Evolutionary conservation across 768 basidiomycete genomes (phyloP).

Genomic region (Auricularia heimuer): DNA sequence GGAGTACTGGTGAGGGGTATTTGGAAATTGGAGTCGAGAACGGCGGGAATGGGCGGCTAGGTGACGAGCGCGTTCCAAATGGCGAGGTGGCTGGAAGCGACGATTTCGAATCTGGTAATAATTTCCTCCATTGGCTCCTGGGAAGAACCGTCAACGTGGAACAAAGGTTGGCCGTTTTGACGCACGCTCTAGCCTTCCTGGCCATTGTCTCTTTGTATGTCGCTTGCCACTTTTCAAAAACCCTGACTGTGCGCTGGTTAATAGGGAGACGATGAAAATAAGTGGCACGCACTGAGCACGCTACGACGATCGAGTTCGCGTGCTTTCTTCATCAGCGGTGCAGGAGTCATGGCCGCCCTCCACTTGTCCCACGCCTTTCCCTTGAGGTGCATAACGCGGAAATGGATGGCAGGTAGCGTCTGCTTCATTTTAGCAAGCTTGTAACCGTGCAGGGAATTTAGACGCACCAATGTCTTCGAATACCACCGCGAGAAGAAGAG

Average conservation of each 20-base stretch:
- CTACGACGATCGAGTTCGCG: slow-evolving; percentile 46
- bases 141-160: background rate
- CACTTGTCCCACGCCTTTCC: slow-evolving; percentile 53
- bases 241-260: slow-evolving; percentile 30
- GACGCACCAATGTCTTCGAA: slow-evolving; percentile 56
- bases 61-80: background rate
- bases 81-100: background rate
- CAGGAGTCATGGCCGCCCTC: slow-evolving; percentile 62
- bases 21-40: background rate
- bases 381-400: slow-evolving; percentile 55
- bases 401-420: slow-evolving; percentile 73
- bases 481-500: slow-evolving; percentile 69
- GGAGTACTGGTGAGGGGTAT: background rate
- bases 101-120: background rate
- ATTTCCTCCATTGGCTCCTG: no score
- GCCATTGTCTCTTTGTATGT: slow-evolving; percentile 59
- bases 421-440: slow-evolving; percentile 19
- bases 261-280: background rate
- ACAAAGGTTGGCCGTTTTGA: slow-evolving; percentile 13
- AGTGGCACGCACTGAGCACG: slow-evolving; percentile 43
- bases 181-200: slow-evolving; percentile 77
- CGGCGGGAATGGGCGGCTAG: background rate
- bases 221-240: slow-evolving; percentile 58
- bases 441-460: background rate
- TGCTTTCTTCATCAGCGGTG: slow-evolving; percentile 53